A percentile compares a stretch with the other conserved stretches of the same genome.
phyloP scores from a whole-genome alignment of 2,329 filamentous ascomycete species.

The Emergomyces pasteurianus region DNA sequence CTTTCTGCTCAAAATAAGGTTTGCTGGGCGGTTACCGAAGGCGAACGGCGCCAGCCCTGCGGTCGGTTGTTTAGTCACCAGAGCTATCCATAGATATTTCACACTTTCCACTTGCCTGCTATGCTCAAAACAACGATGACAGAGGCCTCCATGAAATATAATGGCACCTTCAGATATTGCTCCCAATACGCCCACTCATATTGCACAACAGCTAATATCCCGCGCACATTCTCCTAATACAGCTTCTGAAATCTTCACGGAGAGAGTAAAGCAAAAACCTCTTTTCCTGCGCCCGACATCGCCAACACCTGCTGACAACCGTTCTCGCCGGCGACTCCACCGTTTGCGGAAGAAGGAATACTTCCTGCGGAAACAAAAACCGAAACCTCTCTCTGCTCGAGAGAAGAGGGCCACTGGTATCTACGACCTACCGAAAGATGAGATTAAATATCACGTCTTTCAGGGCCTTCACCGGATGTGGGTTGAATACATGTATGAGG shows the following conservation, averaged over 20 bases:
- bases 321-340: slow-evolving; percentile 41
- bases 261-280: slow-evolving; percentile 72
- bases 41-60: no score
- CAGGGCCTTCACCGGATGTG: slow-evolving; percentile 66
- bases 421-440: slow-evolving; percentile 58
- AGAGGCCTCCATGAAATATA: neutral
- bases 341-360: slow-evolving; percentile 37
- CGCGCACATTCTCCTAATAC: slow-evolving; percentile 68
- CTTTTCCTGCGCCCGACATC: slow-evolving; percentile 68
- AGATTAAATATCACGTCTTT: slow-evolving; percentile 64
- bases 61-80: neutral
- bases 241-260: slow-evolving; percentile 59
- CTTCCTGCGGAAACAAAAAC: slow-evolving; percentile 40
- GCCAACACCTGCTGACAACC: slow-evolving; percentile 45
- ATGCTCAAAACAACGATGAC: neutral
- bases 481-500: slow-evolving; percentile 72
- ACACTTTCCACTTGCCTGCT: neutral
- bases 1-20: no score
- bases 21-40: no score
- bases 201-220: slow-evolving; percentile 55
- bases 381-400: slow-evolving; percentile 62
- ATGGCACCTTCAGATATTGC: neutral
- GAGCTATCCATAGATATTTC: neutral
- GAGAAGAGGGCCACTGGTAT: slow-evolving; percentile 63
- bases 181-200: slow-evolving; percentile 20